Conservation (phyloP, 805 yeast genomes). For the Metschnikowia bowlesiae region DNA sequence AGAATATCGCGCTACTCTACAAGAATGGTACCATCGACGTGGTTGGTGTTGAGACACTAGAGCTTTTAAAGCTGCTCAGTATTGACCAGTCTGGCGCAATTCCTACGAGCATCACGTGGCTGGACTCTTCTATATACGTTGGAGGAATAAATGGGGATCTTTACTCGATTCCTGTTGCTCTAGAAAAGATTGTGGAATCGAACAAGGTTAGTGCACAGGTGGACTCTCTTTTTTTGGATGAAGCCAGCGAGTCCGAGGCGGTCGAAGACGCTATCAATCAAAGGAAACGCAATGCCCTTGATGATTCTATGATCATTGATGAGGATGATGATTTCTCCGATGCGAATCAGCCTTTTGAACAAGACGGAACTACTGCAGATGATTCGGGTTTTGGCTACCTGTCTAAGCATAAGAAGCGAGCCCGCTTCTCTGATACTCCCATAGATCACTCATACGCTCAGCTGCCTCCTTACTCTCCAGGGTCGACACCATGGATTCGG, state of each 20-base stretch:
- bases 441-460: constrained; percentile 12
- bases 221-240: constrained; percentile 15
- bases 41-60: constrained; percentile 45
- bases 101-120: constrained; percentile 29
- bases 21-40: constrained; percentile 48
- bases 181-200: constrained; percentile 2
- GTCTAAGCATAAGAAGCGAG: constrained; percentile 8
- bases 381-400: constrained; percentile 11
- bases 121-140: constrained; percentile 26
- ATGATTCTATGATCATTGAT: constrained; percentile 32
- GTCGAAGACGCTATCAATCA: constrained; percentile 20
- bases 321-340: constrained; percentile 10
- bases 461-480: constrained; percentile 72
- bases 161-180: constrained; percentile 11
- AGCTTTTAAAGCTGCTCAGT: constrained; percentile 23
- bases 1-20: constrained; percentile 55
- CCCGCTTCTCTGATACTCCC: constrained; percentile 2
- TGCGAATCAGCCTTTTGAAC: constrained; percentile 6
- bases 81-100: constrained; percentile 24
- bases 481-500: constrained; percentile 74
- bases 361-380: constrained; percentile 5
- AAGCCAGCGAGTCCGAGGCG: constrained; percentile 15
- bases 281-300: constrained; percentile 23
- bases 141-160: constrained; percentile 44
- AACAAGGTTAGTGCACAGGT: constrained; percentile 8